Evolutionary conservation across 75 land plant genomes (phyloP), one percentile per base, ranked within the genome.

Genomic region (Pinus tabuliformis): DNA sequence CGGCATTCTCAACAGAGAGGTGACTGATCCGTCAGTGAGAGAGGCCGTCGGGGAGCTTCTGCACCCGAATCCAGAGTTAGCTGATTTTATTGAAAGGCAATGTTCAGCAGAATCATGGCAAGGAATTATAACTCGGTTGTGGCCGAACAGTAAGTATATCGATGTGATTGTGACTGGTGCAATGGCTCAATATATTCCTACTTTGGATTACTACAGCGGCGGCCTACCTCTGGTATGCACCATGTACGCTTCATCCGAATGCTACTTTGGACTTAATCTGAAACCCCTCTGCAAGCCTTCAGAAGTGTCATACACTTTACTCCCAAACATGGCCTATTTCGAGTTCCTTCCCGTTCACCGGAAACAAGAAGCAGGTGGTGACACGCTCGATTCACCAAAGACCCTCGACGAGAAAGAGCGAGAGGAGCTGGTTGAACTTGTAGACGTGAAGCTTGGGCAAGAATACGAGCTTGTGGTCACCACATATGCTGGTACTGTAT

Each of bases 381-480:
- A 6, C 0, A 20, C 3, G 3, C n/a, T 20, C 0, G 60, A 59
- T 3, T 58, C 21, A 12, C 76, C 76, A 26, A 5, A 64, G 16
- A 18, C 21, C 1, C 52, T 45, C 2, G 11, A 39, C 3, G 61
- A 49, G 26, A 45, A 61, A 59, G 65, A 59, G 72, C 18, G 21
- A 58, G 26, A 71, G 59, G 26, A 73, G 73, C 9, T 62, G 4
- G 85, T 91, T 5, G 89, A 87, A 16, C 86, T 91, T 16, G 84
- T 71, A 20, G 88, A 91, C 72, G 88, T 95, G 56, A 76, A 88
- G 73, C 75, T 93, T 33, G 98, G 98, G 17, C 80, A 91, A 3
- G 97, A 95, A 56, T 93, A 95, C 77, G 98, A 95, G 83, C 91
- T 95, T 56, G 91, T 93, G 21, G 81, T 95, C 86, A 95, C 98